phyloP scores from a whole-genome alignment of 2,329 filamentous ascomycete species.

The Parafenestella ontariensis region DNA sequence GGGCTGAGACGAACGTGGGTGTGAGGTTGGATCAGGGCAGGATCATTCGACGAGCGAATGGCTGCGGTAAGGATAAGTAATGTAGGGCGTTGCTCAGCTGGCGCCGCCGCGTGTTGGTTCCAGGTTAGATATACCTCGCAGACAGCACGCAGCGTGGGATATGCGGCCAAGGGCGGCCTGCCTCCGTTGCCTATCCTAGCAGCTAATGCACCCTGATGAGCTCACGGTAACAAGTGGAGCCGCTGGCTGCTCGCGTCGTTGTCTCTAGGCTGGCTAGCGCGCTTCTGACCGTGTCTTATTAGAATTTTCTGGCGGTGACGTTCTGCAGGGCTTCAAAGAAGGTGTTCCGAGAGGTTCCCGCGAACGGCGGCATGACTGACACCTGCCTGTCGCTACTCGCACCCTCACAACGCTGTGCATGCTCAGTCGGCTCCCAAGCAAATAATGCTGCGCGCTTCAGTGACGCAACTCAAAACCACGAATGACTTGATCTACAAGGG shows the following conservation, averaged over 20 bases:
- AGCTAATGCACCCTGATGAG: constrained; percentile 17
- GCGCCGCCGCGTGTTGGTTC: constrained; percentile 7
- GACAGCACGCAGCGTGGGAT: constrained; percentile 16
- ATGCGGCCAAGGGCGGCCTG: constrained; percentile 31
- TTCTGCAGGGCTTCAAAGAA: constrained; percentile 24
- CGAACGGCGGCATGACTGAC: constrained; percentile 31
- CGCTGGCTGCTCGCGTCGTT: constrained; percentile 17
- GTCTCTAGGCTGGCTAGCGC: constrained; percentile 7
- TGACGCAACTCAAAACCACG: neutral
- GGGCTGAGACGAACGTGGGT: constrained; percentile 9
- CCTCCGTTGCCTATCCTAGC: neutral
- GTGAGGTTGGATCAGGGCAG: neutral
- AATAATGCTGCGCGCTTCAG: neutral
- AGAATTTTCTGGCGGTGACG: constrained; percentile 16
- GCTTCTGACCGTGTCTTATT: constrained; percentile 5
- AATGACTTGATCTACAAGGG: neutral
- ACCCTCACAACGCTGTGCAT: neutral
- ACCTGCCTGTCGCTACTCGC: constrained; percentile 3
- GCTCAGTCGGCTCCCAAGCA: neutral
- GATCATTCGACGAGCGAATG: neutral
- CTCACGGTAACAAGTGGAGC: constrained; percentile 21
- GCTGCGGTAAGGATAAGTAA: neutral
- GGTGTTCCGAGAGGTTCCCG: constrained; percentile 33
- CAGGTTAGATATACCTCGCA: constrained; percentile 13
- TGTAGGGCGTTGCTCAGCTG: constrained; percentile 5